These are phyloP conservation scores for Datura wrightii DNA, from an alignment of 257 asterid genomes.

Conservation along the genomic window DNA sequence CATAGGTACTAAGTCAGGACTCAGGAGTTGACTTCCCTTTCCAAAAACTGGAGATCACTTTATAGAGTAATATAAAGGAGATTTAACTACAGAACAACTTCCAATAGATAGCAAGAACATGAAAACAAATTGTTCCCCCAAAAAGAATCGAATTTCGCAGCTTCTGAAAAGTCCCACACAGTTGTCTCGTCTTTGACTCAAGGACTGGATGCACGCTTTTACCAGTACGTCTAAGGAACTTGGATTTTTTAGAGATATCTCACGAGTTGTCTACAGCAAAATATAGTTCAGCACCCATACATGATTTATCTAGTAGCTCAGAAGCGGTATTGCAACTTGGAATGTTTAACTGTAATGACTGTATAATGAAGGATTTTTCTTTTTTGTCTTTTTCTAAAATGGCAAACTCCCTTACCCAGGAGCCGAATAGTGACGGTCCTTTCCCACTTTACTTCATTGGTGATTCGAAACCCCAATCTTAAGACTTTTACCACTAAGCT, in stretches of 20 bases:
- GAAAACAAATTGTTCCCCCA: background rate
- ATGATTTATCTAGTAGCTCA: constrained; percentile 1
- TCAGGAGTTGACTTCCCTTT: background rate
- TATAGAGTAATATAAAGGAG: background rate
- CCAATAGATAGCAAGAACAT: background rate
- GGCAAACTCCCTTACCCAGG: background rate
- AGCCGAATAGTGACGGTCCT: background rate
- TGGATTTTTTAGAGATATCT: background rate
- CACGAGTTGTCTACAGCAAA: background rate
- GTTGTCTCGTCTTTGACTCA: background rate
- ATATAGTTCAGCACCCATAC: background rate
- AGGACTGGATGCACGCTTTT: background rate
- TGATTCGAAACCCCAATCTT: constrained; percentile 1
- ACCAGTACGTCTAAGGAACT: background rate
- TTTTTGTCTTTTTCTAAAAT: background rate
- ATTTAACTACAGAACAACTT: constrained; percentile 16
- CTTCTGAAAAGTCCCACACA: constrained; percentile 6
- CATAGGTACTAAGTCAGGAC: background rate
- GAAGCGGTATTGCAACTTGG: background rate
- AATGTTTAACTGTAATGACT: background rate
- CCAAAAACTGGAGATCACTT: constrained; percentile 1
- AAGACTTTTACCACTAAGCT: constrained; percentile 23
- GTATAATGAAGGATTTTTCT: background rate
- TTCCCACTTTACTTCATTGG: background rate
- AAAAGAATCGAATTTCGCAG: background rate